These are phyloP conservation scores for Neoconidiobolus thromboides DNA, from an alignment of 371 early-diverging fungal species.

Conservation along the genomic window DNA sequence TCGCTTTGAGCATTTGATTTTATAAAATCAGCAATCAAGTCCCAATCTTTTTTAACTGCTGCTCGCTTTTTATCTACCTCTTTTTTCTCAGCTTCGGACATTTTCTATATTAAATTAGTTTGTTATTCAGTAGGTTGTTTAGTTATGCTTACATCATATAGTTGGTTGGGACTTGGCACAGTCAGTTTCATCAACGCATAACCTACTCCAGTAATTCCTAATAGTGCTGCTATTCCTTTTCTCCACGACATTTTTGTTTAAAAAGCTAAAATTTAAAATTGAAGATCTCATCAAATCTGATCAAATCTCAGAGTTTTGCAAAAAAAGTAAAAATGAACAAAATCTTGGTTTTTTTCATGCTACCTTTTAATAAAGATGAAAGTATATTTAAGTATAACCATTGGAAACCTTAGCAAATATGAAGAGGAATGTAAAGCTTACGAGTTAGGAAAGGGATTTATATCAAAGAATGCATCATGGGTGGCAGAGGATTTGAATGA, in stretches of 20 bases:
- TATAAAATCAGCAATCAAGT: neutral
- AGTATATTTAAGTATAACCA: constrained; percentile 4
- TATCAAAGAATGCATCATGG: constrained; percentile 1
- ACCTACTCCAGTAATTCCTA: neutral
- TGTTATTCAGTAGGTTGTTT: neutral
- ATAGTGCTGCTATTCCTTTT: neutral
- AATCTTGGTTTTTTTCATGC: too few species aligned
- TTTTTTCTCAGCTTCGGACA: neutral
- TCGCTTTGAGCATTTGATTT: constrained; percentile 3
- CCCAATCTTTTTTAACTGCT: neutral
- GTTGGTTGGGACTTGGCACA: neutral
- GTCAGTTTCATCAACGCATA: constrained; percentile 1
- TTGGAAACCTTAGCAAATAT: neutral
- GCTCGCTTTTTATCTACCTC: neutral
- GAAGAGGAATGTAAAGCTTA: neutral
- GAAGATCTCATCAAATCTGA: too few species aligned
- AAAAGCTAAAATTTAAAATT: too few species aligned
- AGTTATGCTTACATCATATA: constrained; percentile 3
- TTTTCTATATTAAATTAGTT: neutral
- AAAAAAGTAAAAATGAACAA: too few species aligned
- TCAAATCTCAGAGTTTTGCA: too few species aligned
- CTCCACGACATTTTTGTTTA: neutral
- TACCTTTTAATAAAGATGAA: neutral
- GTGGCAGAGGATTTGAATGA: neutral
- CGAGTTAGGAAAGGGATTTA: neutral